A percentile compares a stretch with the other conserved stretches of the same genome.
phyloP scores from a whole-genome alignment of 2,329 filamentous ascomycete species.

The Xylariomycetidae sp. region DNA sequence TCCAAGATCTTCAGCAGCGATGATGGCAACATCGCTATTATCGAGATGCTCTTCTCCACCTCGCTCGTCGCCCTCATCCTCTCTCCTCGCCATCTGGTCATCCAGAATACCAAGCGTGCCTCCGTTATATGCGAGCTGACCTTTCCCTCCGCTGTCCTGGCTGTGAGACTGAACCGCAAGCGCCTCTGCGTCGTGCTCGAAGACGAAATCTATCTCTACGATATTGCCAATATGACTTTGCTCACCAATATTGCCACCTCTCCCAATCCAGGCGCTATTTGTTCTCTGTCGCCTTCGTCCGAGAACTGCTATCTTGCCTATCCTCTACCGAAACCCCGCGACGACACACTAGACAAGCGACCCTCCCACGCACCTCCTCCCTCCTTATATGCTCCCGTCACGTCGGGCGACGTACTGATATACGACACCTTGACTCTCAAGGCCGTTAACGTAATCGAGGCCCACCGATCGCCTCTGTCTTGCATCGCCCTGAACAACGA shows the following conservation, averaged over 20 bases:
- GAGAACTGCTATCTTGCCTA: slow-evolving; percentile 96
- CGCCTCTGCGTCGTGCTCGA: slow-evolving; percentile 89
- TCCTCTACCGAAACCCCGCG: slow-evolving; percentile 70
- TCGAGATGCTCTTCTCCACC: slow-evolving; percentile 98
- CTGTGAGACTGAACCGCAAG: slow-evolving; percentile 90
- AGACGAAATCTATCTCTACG: slow-evolving; percentile 95
- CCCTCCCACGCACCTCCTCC: slow-evolving; percentile 81
- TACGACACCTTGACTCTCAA: slow-evolving; percentile 88
- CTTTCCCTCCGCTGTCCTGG: slow-evolving; percentile 92
- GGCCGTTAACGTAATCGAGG: slow-evolving; percentile 91
- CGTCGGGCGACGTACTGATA: slow-evolving; percentile 85
- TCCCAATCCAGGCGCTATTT: slow-evolving; percentile 86
- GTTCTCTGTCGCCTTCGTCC: slow-evolving; percentile 86
- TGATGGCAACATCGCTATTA: slow-evolving; percentile 89
- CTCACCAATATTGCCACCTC: slow-evolving; percentile 90
- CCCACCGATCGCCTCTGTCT: slow-evolving; percentile 85
- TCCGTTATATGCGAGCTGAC: slow-evolving; percentile 97
- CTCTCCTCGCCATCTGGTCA: slow-evolving; percentile 85
- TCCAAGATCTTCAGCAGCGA: slow-evolving; percentile 90
- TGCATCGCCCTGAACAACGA: slow-evolving; percentile 90
- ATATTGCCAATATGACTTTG: slow-evolving; percentile 97
- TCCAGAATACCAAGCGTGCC: slow-evolving; percentile 85
- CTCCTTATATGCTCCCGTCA: slow-evolving; percentile 72
- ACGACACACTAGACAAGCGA: slow-evolving; percentile 49
- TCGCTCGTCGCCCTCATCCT: slow-evolving; percentile 91